Percentiles rank a stretch among this genome's conserved stretches.
phyloP scores from a whole-genome alignment of 805 yeast genomes.

The Priceomyces castillae region DNA sequence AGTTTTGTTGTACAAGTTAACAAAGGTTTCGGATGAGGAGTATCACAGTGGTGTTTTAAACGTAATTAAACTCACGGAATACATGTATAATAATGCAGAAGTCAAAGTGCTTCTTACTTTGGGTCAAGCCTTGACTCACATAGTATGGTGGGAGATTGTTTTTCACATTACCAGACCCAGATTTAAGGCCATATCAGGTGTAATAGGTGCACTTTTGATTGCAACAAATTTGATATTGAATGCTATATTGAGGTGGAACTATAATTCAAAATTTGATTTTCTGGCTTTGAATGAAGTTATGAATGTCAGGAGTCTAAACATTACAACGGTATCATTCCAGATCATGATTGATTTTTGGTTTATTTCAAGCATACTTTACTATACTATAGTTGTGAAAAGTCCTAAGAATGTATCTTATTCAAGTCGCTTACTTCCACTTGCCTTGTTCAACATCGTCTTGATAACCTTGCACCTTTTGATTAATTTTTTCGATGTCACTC shows the following conservation, averaged over 20 bases:
- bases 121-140: constrained; percentile 42
- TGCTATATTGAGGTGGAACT: constrained; percentile 1
- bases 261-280: not conserved
- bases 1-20: constrained; percentile 45
- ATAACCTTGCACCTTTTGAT: constrained; percentile 37
- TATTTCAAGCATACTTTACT: constrained; percentile 33
- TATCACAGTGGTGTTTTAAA: constrained; percentile 55
- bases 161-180: constrained; percentile 33
- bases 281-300: constrained; percentile 2
- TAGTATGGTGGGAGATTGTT: constrained; percentile 56
- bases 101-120: constrained; percentile 41
- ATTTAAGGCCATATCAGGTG: constrained; percentile 25
- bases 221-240: constrained; percentile 15
- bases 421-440: constrained; percentile 46
- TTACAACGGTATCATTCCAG: constrained; percentile 29
- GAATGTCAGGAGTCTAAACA: constrained; percentile 14
- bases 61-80: constrained; percentile 36
- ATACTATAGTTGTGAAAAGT: constrained; percentile 35
- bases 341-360: constrained; percentile 28
- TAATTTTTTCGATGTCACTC: constrained; percentile 23
- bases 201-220: constrained; percentile 29
- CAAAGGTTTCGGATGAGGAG: constrained; percentile 47
- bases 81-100: constrained; percentile 34
- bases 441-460: constrained; percentile 41
- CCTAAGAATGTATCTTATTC: constrained; percentile 45